These are phyloP conservation scores for Fusarium chuoi DNA, from an alignment of 2,329 filamentous ascomycete species.

Conservation along the genomic window DNA sequence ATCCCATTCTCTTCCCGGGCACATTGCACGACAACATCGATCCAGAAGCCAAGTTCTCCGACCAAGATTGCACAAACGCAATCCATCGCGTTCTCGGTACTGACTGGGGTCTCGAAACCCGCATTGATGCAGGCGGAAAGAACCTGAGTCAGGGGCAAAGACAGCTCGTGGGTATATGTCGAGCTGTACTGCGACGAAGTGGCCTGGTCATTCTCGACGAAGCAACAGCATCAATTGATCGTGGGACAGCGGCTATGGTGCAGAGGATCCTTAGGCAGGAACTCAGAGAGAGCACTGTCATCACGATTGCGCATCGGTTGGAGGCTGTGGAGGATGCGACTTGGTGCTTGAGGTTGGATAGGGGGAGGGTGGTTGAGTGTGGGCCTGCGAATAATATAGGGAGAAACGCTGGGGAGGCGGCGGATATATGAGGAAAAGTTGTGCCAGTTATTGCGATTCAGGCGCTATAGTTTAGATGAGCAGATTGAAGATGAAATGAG, in stretches of 20 bases:
- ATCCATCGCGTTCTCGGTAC: constrained; percentile 69
- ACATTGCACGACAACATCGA: constrained; percentile 74
- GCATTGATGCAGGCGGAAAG: constrained; percentile 68
- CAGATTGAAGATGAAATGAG: not conserved
- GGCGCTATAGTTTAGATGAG: not conserved
- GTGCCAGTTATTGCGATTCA: not conserved
- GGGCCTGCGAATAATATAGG: constrained; percentile 51
- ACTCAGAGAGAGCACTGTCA: constrained; percentile 66
- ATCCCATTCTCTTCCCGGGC: constrained; percentile 70
- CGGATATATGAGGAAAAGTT: not conserved
- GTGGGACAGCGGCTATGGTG: constrained; percentile 66
- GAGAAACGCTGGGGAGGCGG: not conserved
- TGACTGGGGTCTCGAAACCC: constrained; percentile 59
- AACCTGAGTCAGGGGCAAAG: constrained; percentile 72
- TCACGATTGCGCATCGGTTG: constrained; percentile 73
- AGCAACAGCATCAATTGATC: constrained; percentile 72
- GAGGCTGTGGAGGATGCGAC: constrained; percentile 70
- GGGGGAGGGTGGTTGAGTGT: constrained; percentile 61
- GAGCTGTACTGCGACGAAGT: constrained; percentile 68
- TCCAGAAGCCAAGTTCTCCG: constrained; percentile 68
- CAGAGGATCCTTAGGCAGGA: constrained; percentile 67
- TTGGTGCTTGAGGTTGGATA: constrained; percentile 64
- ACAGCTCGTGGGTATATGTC: constrained; percentile 69
- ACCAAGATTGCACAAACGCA: constrained; percentile 60
- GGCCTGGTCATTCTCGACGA: constrained; percentile 73